These are phyloP conservation scores for Malassezia japonica DNA, from an alignment of 1,284 basidiomycete genomes.

Conservation along the genomic window DNA sequence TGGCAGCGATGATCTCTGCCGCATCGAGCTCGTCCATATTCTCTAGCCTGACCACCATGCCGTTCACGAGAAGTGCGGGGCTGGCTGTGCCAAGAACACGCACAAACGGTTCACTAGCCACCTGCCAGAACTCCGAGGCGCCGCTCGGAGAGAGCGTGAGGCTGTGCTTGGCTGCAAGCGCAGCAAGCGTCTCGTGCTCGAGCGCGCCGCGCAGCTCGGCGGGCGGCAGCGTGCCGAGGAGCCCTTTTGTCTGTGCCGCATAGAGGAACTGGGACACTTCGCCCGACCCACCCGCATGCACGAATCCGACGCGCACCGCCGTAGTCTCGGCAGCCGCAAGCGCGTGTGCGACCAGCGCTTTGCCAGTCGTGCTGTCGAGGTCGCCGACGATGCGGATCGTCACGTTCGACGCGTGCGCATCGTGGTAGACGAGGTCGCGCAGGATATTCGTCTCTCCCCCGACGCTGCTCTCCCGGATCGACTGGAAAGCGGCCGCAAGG, in stretches of 20 bases:
- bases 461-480: constrained; percentile 8
- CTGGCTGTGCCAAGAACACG: not conserved
- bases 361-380: not conserved
- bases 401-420: constrained; percentile 50
- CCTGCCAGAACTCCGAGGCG: not conserved
- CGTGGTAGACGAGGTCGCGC: constrained; percentile 59
- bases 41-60: constrained; percentile 18
- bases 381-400: constrained; percentile 38
- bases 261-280: not conserved
- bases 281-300: not conserved
- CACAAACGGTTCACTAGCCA: not conserved
- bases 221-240: not conserved
- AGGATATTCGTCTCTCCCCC: constrained; percentile 24
- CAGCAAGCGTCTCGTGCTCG: not conserved
- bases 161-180: not conserved
- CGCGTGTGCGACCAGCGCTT: not conserved
- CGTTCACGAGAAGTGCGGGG: constrained; percentile 22
- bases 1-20: constrained; percentile 20
- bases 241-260: not conserved
- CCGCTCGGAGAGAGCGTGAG: not conserved
- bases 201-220: not conserved
- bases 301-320: not conserved
- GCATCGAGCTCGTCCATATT: constrained; percentile 11
- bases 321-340: not conserved
- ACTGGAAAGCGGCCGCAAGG: not conserved